phyloP scores from a whole-genome alignment of 306 rosid genomes.

The Prunus davidiana region DNA sequence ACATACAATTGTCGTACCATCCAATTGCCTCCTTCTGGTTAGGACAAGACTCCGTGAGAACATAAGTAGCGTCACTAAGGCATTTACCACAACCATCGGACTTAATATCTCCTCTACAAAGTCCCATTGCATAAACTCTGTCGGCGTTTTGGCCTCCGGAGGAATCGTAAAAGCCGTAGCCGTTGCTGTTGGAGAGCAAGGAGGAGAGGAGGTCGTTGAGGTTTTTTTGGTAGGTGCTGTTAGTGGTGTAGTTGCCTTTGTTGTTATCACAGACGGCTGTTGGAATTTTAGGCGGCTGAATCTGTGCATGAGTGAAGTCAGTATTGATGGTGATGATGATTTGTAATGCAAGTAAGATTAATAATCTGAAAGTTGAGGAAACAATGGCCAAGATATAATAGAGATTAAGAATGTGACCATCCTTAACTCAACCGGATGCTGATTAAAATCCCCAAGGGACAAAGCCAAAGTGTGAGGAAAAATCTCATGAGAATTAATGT shows the following conservation, averaged over 20 bases:
- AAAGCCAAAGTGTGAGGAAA: too few species aligned
- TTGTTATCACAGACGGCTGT: neutral
- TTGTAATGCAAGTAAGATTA: neutral
- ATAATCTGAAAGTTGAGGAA: neutral
- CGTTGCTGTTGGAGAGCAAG: neutral
- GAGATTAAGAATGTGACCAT: neutral
- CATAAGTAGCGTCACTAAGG: neutral
- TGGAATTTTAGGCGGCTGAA: neutral
- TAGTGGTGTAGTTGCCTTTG: neutral
- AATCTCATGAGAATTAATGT: too few species aligned
- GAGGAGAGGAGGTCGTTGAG: slow-evolving; percentile 1
- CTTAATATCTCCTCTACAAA: slow-evolving; percentile 23
- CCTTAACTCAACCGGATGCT: neutral
- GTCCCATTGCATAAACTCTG: slow-evolving; percentile 15
- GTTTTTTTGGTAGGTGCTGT: neutral
- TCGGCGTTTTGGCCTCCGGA: slow-evolving; percentile 1
- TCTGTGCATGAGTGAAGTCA: neutral
- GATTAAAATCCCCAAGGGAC: neutral
- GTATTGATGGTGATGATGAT: neutral
- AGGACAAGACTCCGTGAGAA: slow-evolving; percentile 1
- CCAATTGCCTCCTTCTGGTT: slow-evolving; percentile 25
- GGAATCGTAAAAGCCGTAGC: slow-evolving; percentile 13
- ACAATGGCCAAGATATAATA: neutral
- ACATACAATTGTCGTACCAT: slow-evolving; percentile 20
- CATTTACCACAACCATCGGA: slow-evolving; percentile 15